phyloP scores from a whole-genome alignment of 495 filamentous ascomycete genomes.

The Penicillium crystallinum region DNA sequence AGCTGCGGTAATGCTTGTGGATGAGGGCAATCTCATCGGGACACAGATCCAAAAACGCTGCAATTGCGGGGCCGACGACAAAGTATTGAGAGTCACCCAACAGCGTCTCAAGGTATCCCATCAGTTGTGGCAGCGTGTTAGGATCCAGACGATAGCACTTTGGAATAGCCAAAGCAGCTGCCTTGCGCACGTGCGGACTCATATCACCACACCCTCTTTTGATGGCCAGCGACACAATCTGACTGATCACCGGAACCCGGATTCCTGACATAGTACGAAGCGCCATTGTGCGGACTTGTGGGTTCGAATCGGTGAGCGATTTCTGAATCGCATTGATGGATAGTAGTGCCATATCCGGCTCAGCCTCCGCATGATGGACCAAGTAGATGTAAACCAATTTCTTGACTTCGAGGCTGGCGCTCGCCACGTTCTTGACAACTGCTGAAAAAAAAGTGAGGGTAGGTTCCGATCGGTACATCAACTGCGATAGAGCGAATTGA shows the following conservation, averaged over 20 bases:
- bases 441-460: conserved; percentile 87
- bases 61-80: conserved; percentile 86
- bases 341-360: conserved; percentile 89
- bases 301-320: conserved; percentile 85
- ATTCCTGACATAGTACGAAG: conserved; percentile 95
- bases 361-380: conserved; percentile 88
- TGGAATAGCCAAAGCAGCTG: conserved; percentile 90
- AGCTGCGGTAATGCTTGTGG: conserved; percentile 77
- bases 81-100: conserved; percentile 91
- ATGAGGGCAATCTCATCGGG: conserved; percentile 80
- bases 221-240: conserved; percentile 95
- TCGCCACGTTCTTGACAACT: conserved; percentile 94
- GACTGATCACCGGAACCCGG: conserved; percentile 93
- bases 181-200: conserved; percentile 88
- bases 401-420: conserved; percentile 85
- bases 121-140: conserved; percentile 72
- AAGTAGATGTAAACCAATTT: conserved; percentile 98
- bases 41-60: conserved; percentile 83
- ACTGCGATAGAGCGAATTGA: conserved; percentile 46
- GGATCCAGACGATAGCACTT: conserved; percentile 97
- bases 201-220: conserved; percentile 89
- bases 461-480: conserved; percentile 85
- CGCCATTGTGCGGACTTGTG: conserved; percentile 84
- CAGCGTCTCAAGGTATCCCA: conserved; percentile 70
- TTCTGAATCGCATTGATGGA: conserved; percentile 99